Base-by-base conservation (phyloP, 176 grass and related monocot genomes). In the Juncus effusus region DNA sequence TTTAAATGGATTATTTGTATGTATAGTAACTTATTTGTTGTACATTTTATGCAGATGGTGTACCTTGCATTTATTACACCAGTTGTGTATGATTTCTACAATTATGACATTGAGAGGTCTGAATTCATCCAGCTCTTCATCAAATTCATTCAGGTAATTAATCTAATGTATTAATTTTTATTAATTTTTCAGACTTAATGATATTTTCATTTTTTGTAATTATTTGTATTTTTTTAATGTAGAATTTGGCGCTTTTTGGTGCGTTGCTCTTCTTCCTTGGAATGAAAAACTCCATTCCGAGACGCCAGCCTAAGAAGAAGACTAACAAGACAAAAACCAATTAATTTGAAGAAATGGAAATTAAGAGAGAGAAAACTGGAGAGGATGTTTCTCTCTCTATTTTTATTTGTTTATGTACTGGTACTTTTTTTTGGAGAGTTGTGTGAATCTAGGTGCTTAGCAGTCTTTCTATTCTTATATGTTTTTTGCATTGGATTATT, bases 231-330 rank as follows among this genome's bases (percentile, higher is more conserved):
- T 62, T 51, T 50, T 74, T 4, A 38, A 1, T 52, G 52, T 79
- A 96, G 91, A 96, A 90, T 76, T 16, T 96, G 79, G 91, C 91
- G 0, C 77, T 87, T 7, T 64, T 96, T 1, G 91, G 91, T n/a
- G 84, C 91, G 2, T 72, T 96, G 36, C 81, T 90, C 5, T 96
- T 96, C 81, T 96, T 96, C 76, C 11, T 87, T 10, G 91, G 91
- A 10, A 90, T 96, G 87, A 87, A 96, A 81, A 90, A 87, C 65
- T 87, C 87, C 10, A 83, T 96, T 73, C 91, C 84, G 55, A 87
- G 60, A 63, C 75, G 87, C 40, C 74, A 80, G 39, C 64, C 87
- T 28, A 95, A 79, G 74, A 87, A 88, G 64, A 96, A 86, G 74
- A 42, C 55, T 39, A 6, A 50, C 44, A 96, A 96, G 73, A 61